A percentile compares a stretch with the other conserved stretches of the same genome.
phyloP scores from a whole-genome alignment of 257 asterid genomes.

The Solanum pinnatisectum region DNA sequence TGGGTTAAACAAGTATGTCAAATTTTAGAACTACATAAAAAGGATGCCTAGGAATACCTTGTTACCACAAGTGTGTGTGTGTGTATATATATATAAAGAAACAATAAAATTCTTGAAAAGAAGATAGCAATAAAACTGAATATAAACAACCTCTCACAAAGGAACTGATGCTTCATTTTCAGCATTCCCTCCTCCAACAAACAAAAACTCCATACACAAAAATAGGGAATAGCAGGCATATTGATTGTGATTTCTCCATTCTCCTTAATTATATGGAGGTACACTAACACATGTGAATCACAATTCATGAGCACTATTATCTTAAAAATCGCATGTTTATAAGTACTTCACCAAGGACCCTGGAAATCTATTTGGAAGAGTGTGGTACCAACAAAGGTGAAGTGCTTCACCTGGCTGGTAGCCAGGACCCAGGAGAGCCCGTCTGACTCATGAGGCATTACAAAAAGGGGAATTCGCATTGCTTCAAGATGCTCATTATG shows the following conservation, averaged over 20 bases:
- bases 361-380: not conserved
- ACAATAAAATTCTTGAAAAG: not conserved
- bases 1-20: constrained; percentile 7
- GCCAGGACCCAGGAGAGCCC: not conserved
- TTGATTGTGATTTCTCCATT: not conserved
- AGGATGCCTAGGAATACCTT: not conserved
- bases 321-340: not conserved
- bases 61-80: not conserved
- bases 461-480: not conserved
- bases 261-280: not conserved
- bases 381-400: not conserved
- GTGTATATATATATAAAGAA: not conserved
- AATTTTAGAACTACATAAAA: not conserved
- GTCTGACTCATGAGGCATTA: not conserved
- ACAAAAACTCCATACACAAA: not conserved
- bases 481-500: not conserved
- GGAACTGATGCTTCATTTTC: not conserved
- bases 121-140: not conserved
- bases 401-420: not conserved
- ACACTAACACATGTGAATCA: not conserved
- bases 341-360: not conserved
- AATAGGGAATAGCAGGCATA: not conserved
- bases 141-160: not conserved
- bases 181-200: not conserved
- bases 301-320: not conserved